Base-by-base conservation (phyloP, 768 basidiomycete species). In the Phaeotremella skinneri region DNA sequence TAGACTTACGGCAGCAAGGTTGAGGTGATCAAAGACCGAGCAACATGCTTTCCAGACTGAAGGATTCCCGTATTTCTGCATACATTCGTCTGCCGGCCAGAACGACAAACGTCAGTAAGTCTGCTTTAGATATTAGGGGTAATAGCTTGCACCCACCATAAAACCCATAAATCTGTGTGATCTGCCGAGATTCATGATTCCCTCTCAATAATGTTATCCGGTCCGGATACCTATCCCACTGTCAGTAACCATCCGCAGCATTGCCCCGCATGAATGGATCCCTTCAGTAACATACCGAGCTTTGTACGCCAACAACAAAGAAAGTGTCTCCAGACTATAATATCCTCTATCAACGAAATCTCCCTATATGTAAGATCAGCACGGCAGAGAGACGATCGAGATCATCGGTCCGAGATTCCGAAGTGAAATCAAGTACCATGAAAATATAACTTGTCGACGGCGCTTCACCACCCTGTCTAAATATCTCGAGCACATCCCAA, bases 391-490 rank as follows among this genome's bases (percentile, higher is more conserved):
- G 29, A 50, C 25, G 26, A 32, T 34, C 34, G 48, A 49, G 31
- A 56, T 31, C 9, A 53, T 23, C 56, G 2, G 32, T 17, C 50
- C 47, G 23, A 37, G 11, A 39, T 20, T 16, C 2, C 56, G 41
- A 13, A 41, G 57, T 20, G n/a, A 39, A n/a, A 39, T 5, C 26
- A 27, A 23, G 54, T 52, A 75, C 94, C 96, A 99, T 99, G 82
- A 98, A 99, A 71, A 99, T 88, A 79, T 99, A 99, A 80, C 97
- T 99, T 66, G 96, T 99, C 79, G 96, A 92, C 43, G 96, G 96
- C 14, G 91, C 94, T 80, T 96, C 94, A 50, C 96, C 96, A 53
- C 96, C 96, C 75, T 98, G 97, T 55, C 93, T 87, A 80, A 99
- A 97, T 41, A 98, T 87, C 86, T 79, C 79, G 85, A 92, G 64